Conservation (phyloP, 1,284 basidiomycete genomes). For the Agroathelia rolfsii region DNA sequence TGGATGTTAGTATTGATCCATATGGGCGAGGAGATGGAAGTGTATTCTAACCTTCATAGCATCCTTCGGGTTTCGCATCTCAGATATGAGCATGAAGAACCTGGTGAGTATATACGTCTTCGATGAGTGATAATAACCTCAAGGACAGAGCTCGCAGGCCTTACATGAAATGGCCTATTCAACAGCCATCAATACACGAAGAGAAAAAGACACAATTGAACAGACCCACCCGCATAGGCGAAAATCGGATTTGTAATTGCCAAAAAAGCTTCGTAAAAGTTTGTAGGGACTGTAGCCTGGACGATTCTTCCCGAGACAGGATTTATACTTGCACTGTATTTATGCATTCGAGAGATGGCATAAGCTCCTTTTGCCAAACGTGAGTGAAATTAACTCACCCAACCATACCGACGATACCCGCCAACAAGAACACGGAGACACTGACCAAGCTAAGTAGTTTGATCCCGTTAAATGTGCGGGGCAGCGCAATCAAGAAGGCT, state of each 20-base stretch:
- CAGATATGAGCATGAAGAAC: slow-evolving; percentile 49
- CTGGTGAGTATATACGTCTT: slow-evolving; percentile 16
- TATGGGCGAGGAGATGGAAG: not conserved
- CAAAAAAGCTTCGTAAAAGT: slow-evolving; percentile 40
- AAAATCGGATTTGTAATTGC: slow-evolving; percentile 48
- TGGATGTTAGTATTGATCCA: slow-evolving; percentile 1
- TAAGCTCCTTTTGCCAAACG: too few species aligned
- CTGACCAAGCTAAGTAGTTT: slow-evolving; percentile 37
- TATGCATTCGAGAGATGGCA: too few species aligned
- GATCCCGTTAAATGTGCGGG: slow-evolving; percentile 36
- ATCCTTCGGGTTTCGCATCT: slow-evolving; percentile 41
- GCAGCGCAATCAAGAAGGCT: slow-evolving; percentile 34
- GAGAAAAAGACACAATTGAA: slow-evolving; percentile 1
- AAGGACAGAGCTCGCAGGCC: slow-evolving; percentile 9
- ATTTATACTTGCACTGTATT: slow-evolving; percentile 36
- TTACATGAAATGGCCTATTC: slow-evolving; percentile 43
- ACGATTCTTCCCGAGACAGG: slow-evolving; percentile 34
- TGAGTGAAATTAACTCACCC: too few species aligned
- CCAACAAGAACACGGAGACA: slow-evolving; percentile 28
- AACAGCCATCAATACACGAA: slow-evolving; percentile 5
- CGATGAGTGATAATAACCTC: slow-evolving; percentile 1
- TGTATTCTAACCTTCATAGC: slow-evolving; percentile 38
- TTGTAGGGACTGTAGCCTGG: slow-evolving; percentile 27
- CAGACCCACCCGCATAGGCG: slow-evolving; percentile 36
- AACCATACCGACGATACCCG: slow-evolving; percentile 38